Base-by-base conservation (phyloP, 2,329 filamentous ascomycete genomes). In the Alternaria gansuensis region DNA sequence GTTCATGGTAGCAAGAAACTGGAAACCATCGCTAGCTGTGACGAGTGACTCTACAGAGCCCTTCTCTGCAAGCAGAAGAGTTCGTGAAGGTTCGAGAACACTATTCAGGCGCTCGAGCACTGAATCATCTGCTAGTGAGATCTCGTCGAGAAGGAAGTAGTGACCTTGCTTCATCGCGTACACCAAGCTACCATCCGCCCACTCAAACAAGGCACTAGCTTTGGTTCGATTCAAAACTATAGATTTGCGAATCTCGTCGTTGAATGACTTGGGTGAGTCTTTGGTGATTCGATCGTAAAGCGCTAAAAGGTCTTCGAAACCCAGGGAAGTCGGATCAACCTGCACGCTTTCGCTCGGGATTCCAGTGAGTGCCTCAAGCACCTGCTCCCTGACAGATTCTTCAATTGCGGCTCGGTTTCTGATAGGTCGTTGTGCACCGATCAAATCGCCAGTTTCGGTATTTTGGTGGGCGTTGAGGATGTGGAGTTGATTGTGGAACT, bases 1-100 rank as follows among this genome's bases (percentile, higher is more conserved):
- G 67, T 99, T 99, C 95, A 99, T 99, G 0, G 95, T 99, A 3
- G 95, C 94, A 59, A 99, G 87, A 78, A 99, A 97, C 71, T 99
- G 93, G 77, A 98, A 99, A 0, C 90, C 91, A 39, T 90, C 83
- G 10, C 83, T 78, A 5, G 90, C 95, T 37, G 86, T 85, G 26
- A 99, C 85, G 63, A 91, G 88, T 0, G 93, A 93, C 75, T 97
- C 89, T 5, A 90, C 85, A 2, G 91, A 87, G 0, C 95, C 96
- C 78, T 98, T 99, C 76, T 99, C 95, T 0, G 96, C 96, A 14
- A 99, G 84, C 3, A 99, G 81, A 28, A 99, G 86, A 0, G 91
- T 92, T 51, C 95, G 86, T 43, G 91, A 88, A 2, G 95, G 89
- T 75, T 99, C 95, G 0, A 99, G 86, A 5, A 98, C 94, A 67